Percentiles rank a stretch among this genome's conserved stretches.
Conservation (phyloP, 2,329 filamentous ascomycete genomes). For the Aspergillus neoniger region DNA sequence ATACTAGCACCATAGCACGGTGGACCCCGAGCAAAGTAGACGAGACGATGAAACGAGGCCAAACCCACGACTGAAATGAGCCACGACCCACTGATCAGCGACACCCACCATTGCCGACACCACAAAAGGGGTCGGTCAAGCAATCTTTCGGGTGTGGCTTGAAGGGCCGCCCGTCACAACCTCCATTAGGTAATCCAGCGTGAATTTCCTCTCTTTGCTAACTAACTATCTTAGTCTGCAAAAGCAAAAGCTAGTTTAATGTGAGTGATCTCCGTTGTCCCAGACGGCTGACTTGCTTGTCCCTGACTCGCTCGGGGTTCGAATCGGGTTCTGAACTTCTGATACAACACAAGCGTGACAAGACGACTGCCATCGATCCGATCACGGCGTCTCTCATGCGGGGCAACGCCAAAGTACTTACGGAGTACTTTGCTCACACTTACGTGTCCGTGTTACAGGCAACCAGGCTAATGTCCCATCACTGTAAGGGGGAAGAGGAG, state of each 20-base stretch:
- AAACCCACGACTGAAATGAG: not conserved
- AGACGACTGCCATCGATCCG: not conserved
- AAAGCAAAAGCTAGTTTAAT: too few relatives aligned
- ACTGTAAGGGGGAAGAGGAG: constrained; percentile 5
- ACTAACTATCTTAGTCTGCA: too few relatives aligned
- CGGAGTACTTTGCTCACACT: not conserved
- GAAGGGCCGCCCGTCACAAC: not conserved
- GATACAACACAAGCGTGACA: not conserved
- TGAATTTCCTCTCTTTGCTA: not conserved
- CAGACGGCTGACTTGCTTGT: not conserved
- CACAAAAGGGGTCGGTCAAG: constrained; percentile 1
- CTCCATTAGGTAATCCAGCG: not conserved
- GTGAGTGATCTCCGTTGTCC: not conserved
- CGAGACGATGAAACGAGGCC: constrained; percentile 4
- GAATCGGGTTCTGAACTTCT: not conserved
- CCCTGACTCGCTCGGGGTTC: not conserved
- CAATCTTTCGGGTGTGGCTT: not conserved
- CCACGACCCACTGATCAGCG: constrained; percentile 14
- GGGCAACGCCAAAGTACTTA: not conserved
- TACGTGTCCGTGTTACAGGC: constrained; percentile 2
- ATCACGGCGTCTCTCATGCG: not conserved
- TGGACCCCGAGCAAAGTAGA: constrained; percentile 5
- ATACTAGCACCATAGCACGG: not conserved
- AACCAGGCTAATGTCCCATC: constrained; percentile 1
- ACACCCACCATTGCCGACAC: constrained; percentile 8